Conservation (phyloP, 192 early-diverging fungal species). For the Ambispora gerdemannii region DNA sequence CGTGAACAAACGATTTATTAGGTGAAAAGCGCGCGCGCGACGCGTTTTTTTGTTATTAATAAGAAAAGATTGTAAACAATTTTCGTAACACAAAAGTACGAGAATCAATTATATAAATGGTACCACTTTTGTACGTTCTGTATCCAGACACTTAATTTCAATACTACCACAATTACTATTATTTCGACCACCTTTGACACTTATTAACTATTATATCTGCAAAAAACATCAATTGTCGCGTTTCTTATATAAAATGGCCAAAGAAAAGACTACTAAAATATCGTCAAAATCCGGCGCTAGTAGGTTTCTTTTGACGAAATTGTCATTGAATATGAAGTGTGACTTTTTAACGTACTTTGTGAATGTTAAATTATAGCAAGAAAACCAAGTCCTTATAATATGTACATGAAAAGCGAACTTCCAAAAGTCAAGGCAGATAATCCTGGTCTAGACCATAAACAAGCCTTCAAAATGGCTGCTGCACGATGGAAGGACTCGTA, state of each 20-base stretch:
- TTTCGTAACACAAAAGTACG: too few species aligned
- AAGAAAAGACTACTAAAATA: neutral
- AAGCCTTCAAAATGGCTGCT: constrained; percentile 64
- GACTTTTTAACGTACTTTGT: neutral
- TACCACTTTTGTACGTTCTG: too few species aligned
- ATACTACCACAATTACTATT: too few species aligned
- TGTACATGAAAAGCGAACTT: constrained; percentile 66
- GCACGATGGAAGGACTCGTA: constrained; percentile 45
- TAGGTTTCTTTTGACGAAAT: neutral
- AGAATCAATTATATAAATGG: too few species aligned
- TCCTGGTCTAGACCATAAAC: constrained; percentile 60
- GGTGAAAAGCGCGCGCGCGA: too few species aligned
- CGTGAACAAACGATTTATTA: too few species aligned
- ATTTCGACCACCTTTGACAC: too few species aligned
- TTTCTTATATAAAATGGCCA: neutral
- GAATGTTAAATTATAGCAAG: neutral
- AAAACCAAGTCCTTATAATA: constrained; percentile 51
- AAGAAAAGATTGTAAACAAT: too few species aligned
- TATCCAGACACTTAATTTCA: too few species aligned
- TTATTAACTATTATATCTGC: too few species aligned
- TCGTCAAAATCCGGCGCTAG: neutral
- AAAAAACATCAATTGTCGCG: too few species aligned
- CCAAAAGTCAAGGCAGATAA: constrained; percentile 61
- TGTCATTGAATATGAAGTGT: neutral
- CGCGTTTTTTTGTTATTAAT: too few species aligned